Percentiles rank a stretch among this genome's conserved stretches.
These are phyloP conservation scores for Phytomonas francai DNA, from an alignment of 208 protist species.

Conservation along the genomic window DNA sequence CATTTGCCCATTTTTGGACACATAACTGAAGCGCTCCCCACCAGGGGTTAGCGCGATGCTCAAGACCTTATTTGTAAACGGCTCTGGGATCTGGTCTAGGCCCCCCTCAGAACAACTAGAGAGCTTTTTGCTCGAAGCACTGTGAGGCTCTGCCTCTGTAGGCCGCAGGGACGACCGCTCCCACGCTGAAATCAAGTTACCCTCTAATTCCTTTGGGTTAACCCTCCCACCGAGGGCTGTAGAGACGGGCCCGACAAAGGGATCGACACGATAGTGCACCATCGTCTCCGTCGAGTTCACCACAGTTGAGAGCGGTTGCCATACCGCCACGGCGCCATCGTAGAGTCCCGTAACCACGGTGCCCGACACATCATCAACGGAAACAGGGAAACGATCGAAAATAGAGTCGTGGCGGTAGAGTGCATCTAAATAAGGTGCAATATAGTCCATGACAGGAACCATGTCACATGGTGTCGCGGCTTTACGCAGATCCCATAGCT, in stretches of 20 bases:
- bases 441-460: constrained; percentile 69
- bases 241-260: constrained; percentile 22
- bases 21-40: constrained; percentile 73
- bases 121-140: background rate
- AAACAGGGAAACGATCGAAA: constrained; percentile 81
- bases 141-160: background rate
- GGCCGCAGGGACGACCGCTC: background rate
- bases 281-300: constrained; percentile 22
- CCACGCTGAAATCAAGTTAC: constrained; percentile 37
- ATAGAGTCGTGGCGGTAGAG: constrained; percentile 81
- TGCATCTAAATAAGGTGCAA: constrained; percentile 51
- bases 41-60: constrained; percentile 69
- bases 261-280: constrained; percentile 64
- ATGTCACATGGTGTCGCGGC: constrained; percentile 40
- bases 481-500: constrained; percentile 81
- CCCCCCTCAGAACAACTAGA: background rate
- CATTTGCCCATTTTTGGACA: constrained; percentile 55
- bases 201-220: constrained; percentile 38
- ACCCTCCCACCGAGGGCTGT: constrained; percentile 18
- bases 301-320: constrained; percentile 57
- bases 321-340: constrained; percentile 75
- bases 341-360: constrained; percentile 83
- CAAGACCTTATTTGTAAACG: constrained; percentile 70
- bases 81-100: constrained; percentile 36
- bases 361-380: constrained; percentile 61